phyloP scores from a whole-genome alignment of 306 rosid genomes.

The Castanopsis chinensis region DNA sequence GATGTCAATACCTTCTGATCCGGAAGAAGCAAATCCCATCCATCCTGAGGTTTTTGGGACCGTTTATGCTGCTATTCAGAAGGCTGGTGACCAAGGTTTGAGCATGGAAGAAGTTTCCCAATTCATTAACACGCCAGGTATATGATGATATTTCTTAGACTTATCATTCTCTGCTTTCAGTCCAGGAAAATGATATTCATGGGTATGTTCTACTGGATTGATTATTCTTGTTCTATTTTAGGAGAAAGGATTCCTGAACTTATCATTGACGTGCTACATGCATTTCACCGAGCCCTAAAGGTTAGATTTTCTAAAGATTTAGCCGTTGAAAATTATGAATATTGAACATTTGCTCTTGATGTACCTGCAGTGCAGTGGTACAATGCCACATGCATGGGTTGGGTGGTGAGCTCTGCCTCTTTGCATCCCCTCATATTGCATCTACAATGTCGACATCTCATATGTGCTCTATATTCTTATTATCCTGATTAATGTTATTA shows the following conservation, averaged over 20 bases:
- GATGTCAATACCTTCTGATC: constrained; percentile 34
- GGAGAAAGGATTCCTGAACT: constrained; percentile 59
- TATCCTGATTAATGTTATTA: not conserved
- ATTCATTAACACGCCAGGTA: constrained; percentile 67
- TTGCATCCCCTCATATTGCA: not conserved
- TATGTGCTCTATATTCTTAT: not conserved
- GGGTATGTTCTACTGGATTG: constrained; percentile 6
- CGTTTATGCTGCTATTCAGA: constrained; percentile 69
- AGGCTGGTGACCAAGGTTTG: constrained; percentile 94
- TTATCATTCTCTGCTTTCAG: constrained; percentile 9
- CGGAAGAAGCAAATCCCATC: constrained; percentile 41
- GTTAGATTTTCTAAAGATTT: constrained; percentile 37
- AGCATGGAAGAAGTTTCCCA: constrained; percentile 67
- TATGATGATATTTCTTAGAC: constrained; percentile 9
- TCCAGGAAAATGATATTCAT: constrained; percentile 8
- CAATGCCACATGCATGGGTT: not conserved
- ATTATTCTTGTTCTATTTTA: constrained; percentile 30
- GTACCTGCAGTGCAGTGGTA: not conserved
- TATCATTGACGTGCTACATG: constrained; percentile 71
- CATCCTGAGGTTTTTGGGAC: constrained; percentile 57
- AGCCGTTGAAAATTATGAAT: constrained; percentile 10
- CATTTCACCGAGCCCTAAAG: constrained; percentile 68
- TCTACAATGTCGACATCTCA: not conserved
- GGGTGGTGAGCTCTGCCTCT: not conserved
- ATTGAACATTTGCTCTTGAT: constrained; percentile 7